Percentiles rank a stretch among this genome's conserved stretches.
Evolutionary conservation across 2,329 filamentous ascomycete species (phyloP).

Genomic region (Colletotrichum ledebouriae): DNA sequence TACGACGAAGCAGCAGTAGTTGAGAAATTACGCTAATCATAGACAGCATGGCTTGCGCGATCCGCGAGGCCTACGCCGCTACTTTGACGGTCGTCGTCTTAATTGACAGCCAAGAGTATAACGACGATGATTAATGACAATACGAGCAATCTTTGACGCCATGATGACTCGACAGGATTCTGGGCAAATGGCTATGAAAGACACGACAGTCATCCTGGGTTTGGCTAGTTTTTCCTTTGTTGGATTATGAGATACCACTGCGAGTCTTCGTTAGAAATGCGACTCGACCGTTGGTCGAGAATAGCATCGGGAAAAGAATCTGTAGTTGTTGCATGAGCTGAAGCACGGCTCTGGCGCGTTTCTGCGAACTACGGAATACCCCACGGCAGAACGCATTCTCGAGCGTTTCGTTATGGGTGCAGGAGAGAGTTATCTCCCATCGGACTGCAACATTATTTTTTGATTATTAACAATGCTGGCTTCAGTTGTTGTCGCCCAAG

Average conservation of each 20-base stretch:
- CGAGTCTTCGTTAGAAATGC: slow-evolving; percentile 13
- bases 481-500: slow-evolving; percentile 22
- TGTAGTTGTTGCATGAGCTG: slow-evolving; percentile 10
- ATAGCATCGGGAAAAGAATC: slow-evolving; percentile 2
- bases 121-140: slow-evolving; percentile 37
- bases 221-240: slow-evolving; percentile 24
- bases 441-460: slow-evolving; percentile 18
- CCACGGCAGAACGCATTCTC: slow-evolving; percentile 36
- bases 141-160: slow-evolving; percentile 11
- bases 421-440: not conserved
- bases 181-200: not conserved
- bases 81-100: slow-evolving; percentile 80
- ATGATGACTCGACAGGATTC: slow-evolving; percentile 19
- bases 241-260: slow-evolving; percentile 35
- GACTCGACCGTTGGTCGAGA: not conserved
- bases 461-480: not conserved
- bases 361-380: slow-evolving; percentile 30
- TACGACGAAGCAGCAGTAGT: not conserved
- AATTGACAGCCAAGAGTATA: slow-evolving; percentile 59
- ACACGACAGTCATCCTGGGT: not conserved
- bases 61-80: slow-evolving; percentile 81
- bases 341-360: not conserved
- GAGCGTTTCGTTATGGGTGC: slow-evolving; percentile 23
- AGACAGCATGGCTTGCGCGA: slow-evolving; percentile 76
- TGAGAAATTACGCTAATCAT: not conserved